Conservation (phyloP, 208 protist species). For the Jaenimonas drosophilae region DNA sequence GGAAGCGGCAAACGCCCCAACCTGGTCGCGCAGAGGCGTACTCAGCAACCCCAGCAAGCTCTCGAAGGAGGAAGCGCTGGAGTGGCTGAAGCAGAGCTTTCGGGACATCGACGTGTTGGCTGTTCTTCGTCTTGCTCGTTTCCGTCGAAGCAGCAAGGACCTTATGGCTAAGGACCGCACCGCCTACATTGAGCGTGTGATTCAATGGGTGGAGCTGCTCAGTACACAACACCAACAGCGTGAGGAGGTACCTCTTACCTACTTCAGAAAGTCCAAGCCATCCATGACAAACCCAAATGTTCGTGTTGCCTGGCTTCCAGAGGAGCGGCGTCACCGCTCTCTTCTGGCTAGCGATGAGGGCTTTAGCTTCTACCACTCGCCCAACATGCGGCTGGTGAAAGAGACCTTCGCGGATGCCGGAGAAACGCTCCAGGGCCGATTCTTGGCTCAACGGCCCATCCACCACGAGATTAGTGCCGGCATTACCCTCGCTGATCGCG, state of each 20-base stretch:
- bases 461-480: slow-evolving; percentile 56
- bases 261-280: slow-evolving; percentile 72
- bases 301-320: slow-evolving; percentile 59
- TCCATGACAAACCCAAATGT: slow-evolving; percentile 63
- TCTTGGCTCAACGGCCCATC: slow-evolving; percentile 56
- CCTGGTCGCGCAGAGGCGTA: not conserved
- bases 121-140: slow-evolving; percentile 71
- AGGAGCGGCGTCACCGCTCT: not conserved
- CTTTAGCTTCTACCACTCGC: slow-evolving; percentile 47
- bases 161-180: slow-evolving; percentile 65
- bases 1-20: not conserved
- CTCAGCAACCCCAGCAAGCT: not conserved
- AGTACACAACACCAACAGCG: slow-evolving; percentile 28
- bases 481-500: slow-evolving; percentile 7
- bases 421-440: slow-evolving; percentile 58
- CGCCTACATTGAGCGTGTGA: slow-evolving; percentile 52
- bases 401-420: slow-evolving; percentile 66
- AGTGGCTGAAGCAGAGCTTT: slow-evolving; percentile 49
- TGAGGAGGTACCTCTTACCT: slow-evolving; percentile 69
- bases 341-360: slow-evolving; percentile 71
- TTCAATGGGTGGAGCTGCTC: slow-evolving; percentile 68
- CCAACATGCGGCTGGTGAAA: slow-evolving; percentile 50
- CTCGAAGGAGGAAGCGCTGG: slow-evolving; percentile 17
- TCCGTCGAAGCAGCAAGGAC: slow-evolving; percentile 35
- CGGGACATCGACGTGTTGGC: slow-evolving; percentile 51